A percentile compares a stretch with the other conserved stretches of the same genome.
Conservation (phyloP, 1,284 basidiomycete genomes). For the Ustilago tritici region DNA sequence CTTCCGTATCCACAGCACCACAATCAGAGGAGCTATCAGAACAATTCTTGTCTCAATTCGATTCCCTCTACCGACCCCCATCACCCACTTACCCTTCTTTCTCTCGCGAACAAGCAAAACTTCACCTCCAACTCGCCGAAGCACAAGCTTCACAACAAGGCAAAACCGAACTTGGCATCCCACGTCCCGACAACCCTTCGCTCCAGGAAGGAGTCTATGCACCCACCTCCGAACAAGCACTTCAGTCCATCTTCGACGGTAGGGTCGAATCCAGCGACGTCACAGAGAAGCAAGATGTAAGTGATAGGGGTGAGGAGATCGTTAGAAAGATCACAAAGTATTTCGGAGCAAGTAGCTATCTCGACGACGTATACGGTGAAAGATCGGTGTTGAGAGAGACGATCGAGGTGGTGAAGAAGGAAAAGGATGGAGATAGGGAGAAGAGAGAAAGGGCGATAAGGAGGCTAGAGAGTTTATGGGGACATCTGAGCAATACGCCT, state of each 20-base stretch:
- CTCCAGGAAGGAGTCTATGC: conserved; percentile 42
- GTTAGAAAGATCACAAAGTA: conserved; percentile 30
- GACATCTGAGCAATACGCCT: conserved; percentile 24
- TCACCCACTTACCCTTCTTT: conserved; percentile 34
- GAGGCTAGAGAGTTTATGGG: conserved; percentile 44
- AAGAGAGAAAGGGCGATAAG: conserved; percentile 33
- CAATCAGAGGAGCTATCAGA: background rate
- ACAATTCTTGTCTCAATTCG: conserved; percentile 14
- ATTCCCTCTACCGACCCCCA: conserved; percentile 26
- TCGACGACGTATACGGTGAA: conserved; percentile 41
- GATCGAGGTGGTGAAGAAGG: conserved; percentile 19
- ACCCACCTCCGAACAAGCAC: conserved; percentile 24
- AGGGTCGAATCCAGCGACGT: conserved; percentile 10
- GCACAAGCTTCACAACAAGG: conserved; percentile 28
- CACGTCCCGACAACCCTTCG: conserved; percentile 32
- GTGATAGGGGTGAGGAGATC: conserved; percentile 12
- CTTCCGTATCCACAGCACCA: background rate
- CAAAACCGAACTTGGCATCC: conserved; percentile 21
- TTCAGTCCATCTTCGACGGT: conserved; percentile 16
- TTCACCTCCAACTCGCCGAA: conserved; percentile 35
- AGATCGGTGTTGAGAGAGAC: conserved; percentile 25
- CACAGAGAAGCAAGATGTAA: conserved; percentile 5
- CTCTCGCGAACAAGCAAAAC: conserved; percentile 31
- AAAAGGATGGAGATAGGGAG: conserved; percentile 11
- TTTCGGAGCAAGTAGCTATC: conserved; percentile 24